Evolutionary conservation across 2,329 filamentous ascomycete genomes (phyloP).

Genomic region (Aureobasidium musti): DNA sequence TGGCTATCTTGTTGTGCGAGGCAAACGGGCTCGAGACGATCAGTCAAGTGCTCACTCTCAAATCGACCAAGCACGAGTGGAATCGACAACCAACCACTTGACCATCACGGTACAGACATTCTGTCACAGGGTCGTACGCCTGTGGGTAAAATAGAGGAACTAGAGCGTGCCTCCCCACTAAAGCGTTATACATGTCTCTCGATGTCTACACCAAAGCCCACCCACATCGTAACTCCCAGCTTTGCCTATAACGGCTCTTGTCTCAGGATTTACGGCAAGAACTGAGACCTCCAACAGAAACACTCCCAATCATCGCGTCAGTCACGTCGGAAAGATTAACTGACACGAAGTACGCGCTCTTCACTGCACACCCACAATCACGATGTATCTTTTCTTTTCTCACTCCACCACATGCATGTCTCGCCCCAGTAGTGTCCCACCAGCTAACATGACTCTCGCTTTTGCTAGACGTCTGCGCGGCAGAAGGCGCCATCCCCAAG

Average conservation of each 20-base stretch:
- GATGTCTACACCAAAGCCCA: conserved; percentile 9
- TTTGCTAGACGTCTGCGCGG: conserved; percentile 68
- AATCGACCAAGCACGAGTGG: conserved; percentile 1
- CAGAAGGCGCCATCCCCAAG: conserved; percentile 76
- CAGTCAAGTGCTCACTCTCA: conserved; percentile 24
- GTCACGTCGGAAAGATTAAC: neutral
- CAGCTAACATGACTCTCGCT: neutral
- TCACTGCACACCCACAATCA: conserved; percentile 8
- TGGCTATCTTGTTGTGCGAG: neutral
- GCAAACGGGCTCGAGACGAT: conserved; percentile 2
- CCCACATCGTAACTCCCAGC: conserved; percentile 1
- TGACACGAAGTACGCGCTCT: neutral
- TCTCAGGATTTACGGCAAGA: conserved; percentile 22
- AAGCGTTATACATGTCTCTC: conserved; percentile 27
- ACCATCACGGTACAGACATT: conserved; percentile 10
- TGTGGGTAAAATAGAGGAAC: neutral
- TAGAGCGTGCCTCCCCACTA: conserved; percentile 5
- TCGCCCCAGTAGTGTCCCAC: neutral
- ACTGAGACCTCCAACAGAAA: conserved; percentile 18
- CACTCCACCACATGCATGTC: conserved; percentile 21
- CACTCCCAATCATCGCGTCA: conserved; percentile 23
- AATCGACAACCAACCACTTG: neutral
- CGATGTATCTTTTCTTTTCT: neutral
- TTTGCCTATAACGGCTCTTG: conserved; percentile 21
- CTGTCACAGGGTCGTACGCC: conserved; percentile 3